Base-by-base conservation (phyloP, 2,329 filamentous ascomycete genomes). In the Xenosphaeropsis pyriputrescens region DNA sequence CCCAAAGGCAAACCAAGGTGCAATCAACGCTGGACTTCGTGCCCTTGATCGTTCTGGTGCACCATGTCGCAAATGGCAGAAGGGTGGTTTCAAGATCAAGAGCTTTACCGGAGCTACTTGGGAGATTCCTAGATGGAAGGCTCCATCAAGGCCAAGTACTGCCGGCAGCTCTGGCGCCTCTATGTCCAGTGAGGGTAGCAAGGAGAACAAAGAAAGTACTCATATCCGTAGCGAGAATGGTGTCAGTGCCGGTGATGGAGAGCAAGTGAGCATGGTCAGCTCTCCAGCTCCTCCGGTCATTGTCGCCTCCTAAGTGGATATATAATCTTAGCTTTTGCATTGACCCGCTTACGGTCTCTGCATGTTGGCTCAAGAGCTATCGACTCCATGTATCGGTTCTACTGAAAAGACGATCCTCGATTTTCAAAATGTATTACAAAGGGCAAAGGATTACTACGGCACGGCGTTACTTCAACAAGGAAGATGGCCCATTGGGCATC, bases 1-100 rank as follows among this genome's bases (percentile, higher is more conserved):
- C 3, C 91, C 91, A 48, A 96, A 95, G 60, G 89, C 89, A 37
- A 96, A 95, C 57, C 84, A 89, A 52, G 91, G 91, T 45, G 89
- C 89, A 42, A 98, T 98, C 68, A 98, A 98, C 56, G 91, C 91
- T 39, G 85, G 85, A 37, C 78, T 98, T 36, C 85, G 91, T 39
- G 89, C 91, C 11, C 81, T 98, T 46, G 91, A 98, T 59, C 79
- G 89, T 43, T 82, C 82, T 6, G 89, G 89, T 47, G 83, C 89
- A 53, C 88, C 91, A 8, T 95, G 88, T 59, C 83, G 89, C 46
- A 88, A 79, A 57, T 98, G 91, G 91, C 69, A 76, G 55, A 84
- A 79, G 58, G 85, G 85, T 45, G 72, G 77, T 39, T 85, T 96
- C 56, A 70, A 68, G 35, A 66, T 96, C 49, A 94, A 93, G 68